A percentile compares a stretch with the other conserved stretches of the same genome.
Evolutionary conservation across 2,329 filamentous ascomycete species (phyloP).

Genomic region (Zymoseptoria crescenta): DNA sequence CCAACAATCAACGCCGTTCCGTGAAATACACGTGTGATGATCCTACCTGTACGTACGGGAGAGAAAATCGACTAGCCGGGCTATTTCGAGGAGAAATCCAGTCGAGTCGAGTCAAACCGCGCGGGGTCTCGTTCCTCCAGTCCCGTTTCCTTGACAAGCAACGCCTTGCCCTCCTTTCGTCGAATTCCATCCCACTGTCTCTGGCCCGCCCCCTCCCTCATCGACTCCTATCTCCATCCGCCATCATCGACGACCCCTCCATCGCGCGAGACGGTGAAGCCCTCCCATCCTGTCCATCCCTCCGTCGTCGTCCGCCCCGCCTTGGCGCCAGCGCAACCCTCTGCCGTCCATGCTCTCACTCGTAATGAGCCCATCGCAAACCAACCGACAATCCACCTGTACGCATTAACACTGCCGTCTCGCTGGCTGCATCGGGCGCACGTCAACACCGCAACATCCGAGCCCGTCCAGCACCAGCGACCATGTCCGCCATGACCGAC

Average conservation of each 20-base stretch:
- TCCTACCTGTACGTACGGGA: not conserved
- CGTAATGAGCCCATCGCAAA: slow-evolving; percentile 3
- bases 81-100: not conserved
- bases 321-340: not conserved
- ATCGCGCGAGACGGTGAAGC: not conserved
- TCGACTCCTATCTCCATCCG: not conserved
- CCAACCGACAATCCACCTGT: slow-evolving; percentile 8
- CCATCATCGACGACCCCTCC: not conserved
- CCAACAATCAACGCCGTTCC: too few species aligned
- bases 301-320: not conserved
- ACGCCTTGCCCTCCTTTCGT: not conserved
- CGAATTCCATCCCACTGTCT: not conserved
- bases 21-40: too few species aligned
- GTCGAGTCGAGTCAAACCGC: not conserved
- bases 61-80: not conserved
- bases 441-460: slow-evolving; percentile 9
- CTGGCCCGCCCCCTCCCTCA: not conserved
- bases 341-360: not conserved
- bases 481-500: slow-evolving; percentile 61
- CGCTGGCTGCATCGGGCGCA: slow-evolving; percentile 18
- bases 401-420: slow-evolving; percentile 17
- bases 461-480: slow-evolving; percentile 1
- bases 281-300: not conserved
- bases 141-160: not conserved
- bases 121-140: not conserved